A percentile compares a stretch with the other conserved stretches of the same genome.
phyloP scores from a whole-genome alignment of 2,329 filamentous ascomycete species.

The Verticillium klebahnii region DNA sequence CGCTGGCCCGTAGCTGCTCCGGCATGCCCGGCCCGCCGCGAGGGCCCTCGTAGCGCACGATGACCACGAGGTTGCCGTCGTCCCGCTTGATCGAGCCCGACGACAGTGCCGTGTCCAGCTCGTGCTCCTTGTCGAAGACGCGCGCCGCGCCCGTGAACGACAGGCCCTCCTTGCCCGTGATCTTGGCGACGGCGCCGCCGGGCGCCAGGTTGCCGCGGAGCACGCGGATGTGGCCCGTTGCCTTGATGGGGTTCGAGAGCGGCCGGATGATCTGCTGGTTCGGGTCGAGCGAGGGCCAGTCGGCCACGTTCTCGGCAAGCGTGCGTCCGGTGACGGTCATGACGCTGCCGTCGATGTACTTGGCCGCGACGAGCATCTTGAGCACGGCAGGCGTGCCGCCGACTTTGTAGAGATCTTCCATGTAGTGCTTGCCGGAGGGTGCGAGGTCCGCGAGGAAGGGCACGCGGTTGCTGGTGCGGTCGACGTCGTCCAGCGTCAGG shows the following conservation, averaged over 20 bases:
- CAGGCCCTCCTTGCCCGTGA: slow-evolving; percentile 90
- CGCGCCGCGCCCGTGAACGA: slow-evolving; percentile 74
- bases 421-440: slow-evolving; percentile 78
- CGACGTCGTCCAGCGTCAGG: slow-evolving; percentile 76
- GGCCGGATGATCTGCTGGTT: slow-evolving; percentile 81
- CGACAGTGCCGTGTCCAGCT: slow-evolving; percentile 73
- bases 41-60: slow-evolving; percentile 91
- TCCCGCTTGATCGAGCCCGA: slow-evolving; percentile 49
- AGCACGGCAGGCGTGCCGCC: slow-evolving; percentile 83
- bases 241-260: slow-evolving; percentile 68
- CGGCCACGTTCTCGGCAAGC: slow-evolving; percentile 73
- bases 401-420: slow-evolving; percentile 82
- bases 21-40: slow-evolving; percentile 95
- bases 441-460: slow-evolving; percentile 84
- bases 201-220: slow-evolving; percentile 84
- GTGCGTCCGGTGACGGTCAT: slow-evolving; percentile 82
- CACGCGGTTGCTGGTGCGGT: slow-evolving; percentile 74
- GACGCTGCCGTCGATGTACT: slow-evolving; percentile 71
- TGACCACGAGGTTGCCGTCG: slow-evolving; percentile 76
- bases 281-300: slow-evolving; percentile 71
- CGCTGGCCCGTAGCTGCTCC: slow-evolving; percentile 83
- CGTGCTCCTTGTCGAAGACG: slow-evolving; percentile 82
- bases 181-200: slow-evolving; percentile 87
- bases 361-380: slow-evolving; percentile 75
- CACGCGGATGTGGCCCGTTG: slow-evolving; percentile 82